Percentiles rank a stretch among this genome's conserved stretches.
phyloP scores from a whole-genome alignment of 2,329 filamentous ascomycete genomes.

The Sarocladium strictum region DNA sequence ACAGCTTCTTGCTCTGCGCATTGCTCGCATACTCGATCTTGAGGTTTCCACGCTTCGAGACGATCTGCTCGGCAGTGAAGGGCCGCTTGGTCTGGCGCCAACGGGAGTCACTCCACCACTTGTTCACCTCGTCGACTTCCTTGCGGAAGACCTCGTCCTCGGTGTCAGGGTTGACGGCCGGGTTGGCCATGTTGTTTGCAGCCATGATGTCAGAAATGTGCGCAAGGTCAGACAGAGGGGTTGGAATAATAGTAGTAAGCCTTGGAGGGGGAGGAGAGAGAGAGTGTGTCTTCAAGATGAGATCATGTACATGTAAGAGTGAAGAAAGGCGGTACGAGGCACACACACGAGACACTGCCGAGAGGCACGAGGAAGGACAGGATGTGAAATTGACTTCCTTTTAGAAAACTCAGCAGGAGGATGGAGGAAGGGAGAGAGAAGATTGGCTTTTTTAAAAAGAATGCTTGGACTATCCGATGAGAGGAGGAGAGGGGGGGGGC shows the following conservation, averaged over 20 bases:
- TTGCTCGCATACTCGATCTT: constrained; percentile 92
- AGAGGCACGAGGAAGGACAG: not conserved
- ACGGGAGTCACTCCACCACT: constrained; percentile 89
- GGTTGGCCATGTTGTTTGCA: constrained; percentile 56
- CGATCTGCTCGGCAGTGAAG: constrained; percentile 95
- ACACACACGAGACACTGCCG: not conserved
- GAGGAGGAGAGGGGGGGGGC: not conserved
- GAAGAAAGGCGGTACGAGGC: not conserved
- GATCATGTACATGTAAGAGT: constrained; percentile 3
- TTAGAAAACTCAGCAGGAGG: not conserved
- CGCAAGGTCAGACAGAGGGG: not conserved
- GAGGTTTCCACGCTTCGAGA: constrained; percentile 86
- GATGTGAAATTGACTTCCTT: not conserved
- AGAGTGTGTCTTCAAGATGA: not conserved
- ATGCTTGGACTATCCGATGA: not conserved
- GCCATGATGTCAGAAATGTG: constrained; percentile 39
- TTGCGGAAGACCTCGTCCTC: constrained; percentile 67
- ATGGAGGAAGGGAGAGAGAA: not conserved
- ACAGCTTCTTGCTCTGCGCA: constrained; percentile 86
- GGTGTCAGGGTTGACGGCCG: constrained; percentile 46
- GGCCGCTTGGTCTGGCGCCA: constrained; percentile 91
- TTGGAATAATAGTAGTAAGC: not conserved
- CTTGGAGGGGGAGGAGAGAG: too few species aligned
- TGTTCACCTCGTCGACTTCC: constrained; percentile 82
- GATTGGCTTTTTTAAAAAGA: not conserved